Conservation (phyloP, 2,329 filamentous ascomycete genomes). For the Colletotrichum chrysophilum region DNA sequence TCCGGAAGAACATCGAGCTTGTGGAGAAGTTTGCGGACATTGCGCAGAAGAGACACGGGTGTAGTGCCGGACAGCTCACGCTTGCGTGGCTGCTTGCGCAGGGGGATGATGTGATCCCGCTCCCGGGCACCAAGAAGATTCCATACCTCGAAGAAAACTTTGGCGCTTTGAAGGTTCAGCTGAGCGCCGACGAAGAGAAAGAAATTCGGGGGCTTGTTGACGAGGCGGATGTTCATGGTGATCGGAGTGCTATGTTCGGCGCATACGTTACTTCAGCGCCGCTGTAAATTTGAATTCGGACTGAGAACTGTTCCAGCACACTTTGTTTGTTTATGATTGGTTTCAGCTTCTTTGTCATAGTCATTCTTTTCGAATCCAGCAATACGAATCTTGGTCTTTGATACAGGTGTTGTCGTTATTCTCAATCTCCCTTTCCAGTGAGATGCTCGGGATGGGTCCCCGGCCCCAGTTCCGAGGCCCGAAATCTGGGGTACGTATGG, state of each 20-base stretch:
- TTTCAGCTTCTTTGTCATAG: not conserved
- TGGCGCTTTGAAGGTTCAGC: slow-evolving; percentile 32
- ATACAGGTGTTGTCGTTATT: not conserved
- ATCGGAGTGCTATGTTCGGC: slow-evolving; percentile 6
- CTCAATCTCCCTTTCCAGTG: not conserved
- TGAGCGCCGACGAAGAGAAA: slow-evolving; percentile 38
- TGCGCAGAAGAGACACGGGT: slow-evolving; percentile 54
- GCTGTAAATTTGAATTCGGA: not conserved
- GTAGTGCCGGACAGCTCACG: slow-evolving; percentile 61
- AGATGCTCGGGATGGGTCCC: not conserved
- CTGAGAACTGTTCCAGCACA: not conserved
- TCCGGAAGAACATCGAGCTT: slow-evolving; percentile 59
- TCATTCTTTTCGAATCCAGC: not conserved
- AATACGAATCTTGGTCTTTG: not conserved
- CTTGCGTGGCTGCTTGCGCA: slow-evolving; percentile 69
- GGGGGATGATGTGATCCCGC: slow-evolving; percentile 65
- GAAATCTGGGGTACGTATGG: not conserved
- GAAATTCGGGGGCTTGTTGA: slow-evolving; percentile 34
- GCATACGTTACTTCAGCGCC: not conserved
- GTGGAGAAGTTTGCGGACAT: slow-evolving; percentile 54
- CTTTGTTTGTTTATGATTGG: not conserved
- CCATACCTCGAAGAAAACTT: slow-evolving; percentile 53
- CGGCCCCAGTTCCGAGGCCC: not conserved
- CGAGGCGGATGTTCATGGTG: slow-evolving; percentile 31
- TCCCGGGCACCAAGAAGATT: slow-evolving; percentile 54